A percentile compares a stretch with the other conserved stretches of the same genome.
Evolutionary conservation across 2,329 filamentous ascomycete genomes (phyloP).

Genomic region (Tolypocladium ovalisporum): DNA sequence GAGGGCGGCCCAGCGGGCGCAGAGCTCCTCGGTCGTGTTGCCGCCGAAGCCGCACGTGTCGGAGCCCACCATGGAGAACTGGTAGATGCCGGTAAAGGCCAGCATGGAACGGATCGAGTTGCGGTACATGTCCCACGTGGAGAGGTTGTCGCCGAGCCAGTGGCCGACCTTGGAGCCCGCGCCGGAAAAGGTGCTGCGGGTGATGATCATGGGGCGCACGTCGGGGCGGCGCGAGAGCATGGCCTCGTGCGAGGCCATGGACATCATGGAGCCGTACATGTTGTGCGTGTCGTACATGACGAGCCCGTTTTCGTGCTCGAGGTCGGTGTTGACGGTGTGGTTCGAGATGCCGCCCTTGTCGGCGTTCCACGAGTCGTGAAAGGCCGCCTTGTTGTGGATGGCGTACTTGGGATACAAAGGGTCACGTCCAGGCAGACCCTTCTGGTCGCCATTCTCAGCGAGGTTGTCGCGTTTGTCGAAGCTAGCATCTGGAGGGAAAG

Average conservation of each 20-base stretch:
- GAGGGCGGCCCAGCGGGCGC: slow-evolving; percentile 57
- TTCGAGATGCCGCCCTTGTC: slow-evolving; percentile 49
- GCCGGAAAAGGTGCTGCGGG: slow-evolving; percentile 70
- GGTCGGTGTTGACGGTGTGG: slow-evolving; percentile 65
- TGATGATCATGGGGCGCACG: slow-evolving; percentile 76
- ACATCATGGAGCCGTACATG: slow-evolving; percentile 62
- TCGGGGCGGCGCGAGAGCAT: slow-evolving; percentile 51
- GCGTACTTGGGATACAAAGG: slow-evolving; percentile 67
- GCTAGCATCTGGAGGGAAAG: background rate
- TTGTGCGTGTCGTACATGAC: slow-evolving; percentile 79
- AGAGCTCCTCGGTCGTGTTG: slow-evolving; percentile 52
- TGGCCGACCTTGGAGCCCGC: slow-evolving; percentile 67
- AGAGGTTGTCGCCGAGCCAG: slow-evolving; percentile 71
- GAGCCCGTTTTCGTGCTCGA: slow-evolving; percentile 62
- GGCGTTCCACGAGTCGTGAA: slow-evolving; percentile 16
- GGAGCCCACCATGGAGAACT: slow-evolving; percentile 57
- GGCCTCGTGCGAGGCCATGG: slow-evolving; percentile 66
- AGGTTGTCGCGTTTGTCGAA: slow-evolving; percentile 1
- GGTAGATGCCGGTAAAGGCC: slow-evolving; percentile 57
- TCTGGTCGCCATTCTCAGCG: slow-evolving; percentile 35
- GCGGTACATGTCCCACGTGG: slow-evolving; percentile 62
- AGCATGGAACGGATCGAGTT: slow-evolving; percentile 70
- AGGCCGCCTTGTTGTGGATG: slow-evolving; percentile 60
- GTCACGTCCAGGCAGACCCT: slow-evolving; percentile 37
- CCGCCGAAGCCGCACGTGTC: slow-evolving; percentile 70